Base-by-base conservation (phyloP, 805 yeast genomes). In the Clavispora vitiphila region DNA sequence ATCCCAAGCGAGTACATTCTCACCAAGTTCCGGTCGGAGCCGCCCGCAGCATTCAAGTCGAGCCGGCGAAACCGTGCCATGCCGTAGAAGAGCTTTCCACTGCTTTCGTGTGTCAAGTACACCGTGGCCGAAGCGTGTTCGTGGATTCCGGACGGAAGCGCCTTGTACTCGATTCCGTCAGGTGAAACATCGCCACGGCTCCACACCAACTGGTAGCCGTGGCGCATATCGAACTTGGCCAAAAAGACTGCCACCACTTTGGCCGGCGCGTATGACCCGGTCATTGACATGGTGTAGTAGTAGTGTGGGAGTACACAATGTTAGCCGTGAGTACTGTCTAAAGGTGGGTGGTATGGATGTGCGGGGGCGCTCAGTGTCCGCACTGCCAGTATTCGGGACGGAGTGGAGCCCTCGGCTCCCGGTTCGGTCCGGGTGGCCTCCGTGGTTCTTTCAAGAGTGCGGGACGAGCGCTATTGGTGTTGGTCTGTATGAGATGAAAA, bases 1-100 rank as follows among this genome's bases (percentile, higher is more conserved):
- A 83, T 60, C 0, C 89, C 90, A 8, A 84, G 55, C 2, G 89
- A 77, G 53, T 71, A 83, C 80, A 84, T 76, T 48, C 70, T 71
- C 21, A 82, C 77, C 26, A 72, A 51, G 25, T 41, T 49, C 11
- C 72, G 50, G 46, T 56, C 53, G 25, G 39, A 34, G 29, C 39
- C 41, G 16, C 42, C 48, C 3, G 38, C 31, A 9, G 30, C 36
- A 22, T 50, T 51, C 24, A 37, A 20, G 39, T 49, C 45, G 19
- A 38, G 39, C 48, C 63, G 67, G 32, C 60, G 55, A 47, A 65
- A 68, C 19, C 63, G 56, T 12, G 65, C 55, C 15, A 63, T 34
- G 10, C 75, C 75, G 45, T 64, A 65, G 49, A 63, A 64, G 4
- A 58, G 39, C 23, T 43, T 50, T 18, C 50, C 56, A 7, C 48